Base-by-base conservation (phyloP, 345 rosid genomes). In the Salix viminalis region DNA sequence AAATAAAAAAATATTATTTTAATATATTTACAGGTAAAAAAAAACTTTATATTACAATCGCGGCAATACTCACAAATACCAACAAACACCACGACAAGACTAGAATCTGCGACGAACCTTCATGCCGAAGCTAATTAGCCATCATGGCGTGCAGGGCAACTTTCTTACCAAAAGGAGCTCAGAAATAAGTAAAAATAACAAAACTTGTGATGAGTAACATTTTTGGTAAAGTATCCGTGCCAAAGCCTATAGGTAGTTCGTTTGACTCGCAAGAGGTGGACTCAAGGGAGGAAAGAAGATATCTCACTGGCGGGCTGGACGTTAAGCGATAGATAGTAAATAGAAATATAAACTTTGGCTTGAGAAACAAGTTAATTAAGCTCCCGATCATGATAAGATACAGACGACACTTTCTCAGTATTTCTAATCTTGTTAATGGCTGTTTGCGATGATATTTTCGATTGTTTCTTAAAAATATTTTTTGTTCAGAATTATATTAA, bases 81-180 rank as follows among this genome's bases (percentile, higher is more conserved):
- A 34, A 34, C 36, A 34, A 34, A 34, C 6, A 34, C 37, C 37
- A 5, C 6, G 37, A 0, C 6, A 5, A 5, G 37, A 34, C 26
- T 9, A 21, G 26, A 21, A n/a, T 30, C 13, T 12, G 44, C 11
- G 19, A 21, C 30, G 21, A 65, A 14, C 60, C 77, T 34, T 75
- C 26, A n/a, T 7, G 71, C 36, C 2, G 64, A 75, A 75, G 77
- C 46, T 74, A 69, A 69, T 72, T 37, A 37, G 48, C 26, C 50
- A 44, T 36, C n/a, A 37, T 58, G 7, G 26, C 23, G 61, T 58
- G 52, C n/a, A 46, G 32, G 30, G 21, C 77, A 19, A 12, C 24
- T 56, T 52, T 24, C 48, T 37, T 58, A 42, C 75, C 66, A 7
- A 36, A 34, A 34, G 36, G 19, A 28, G 6, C 37, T 18, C 18